A percentile compares a stretch with the other conserved stretches of the same genome.
Conservation (phyloP, 768 basidiomycete genomes). For the Lactarius trivialis region DNA sequence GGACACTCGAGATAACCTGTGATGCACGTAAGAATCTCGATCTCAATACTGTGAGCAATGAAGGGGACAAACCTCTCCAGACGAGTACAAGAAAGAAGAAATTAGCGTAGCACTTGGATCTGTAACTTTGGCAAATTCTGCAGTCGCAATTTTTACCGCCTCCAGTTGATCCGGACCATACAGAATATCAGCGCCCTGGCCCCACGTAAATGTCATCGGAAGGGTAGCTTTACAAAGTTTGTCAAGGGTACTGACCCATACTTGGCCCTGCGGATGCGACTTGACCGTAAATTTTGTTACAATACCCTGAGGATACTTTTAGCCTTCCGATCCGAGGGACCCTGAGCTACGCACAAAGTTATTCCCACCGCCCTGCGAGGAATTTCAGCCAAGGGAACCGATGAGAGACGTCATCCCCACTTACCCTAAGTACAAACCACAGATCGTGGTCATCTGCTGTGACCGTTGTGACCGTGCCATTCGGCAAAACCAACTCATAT, state of each 20-base stretch:
- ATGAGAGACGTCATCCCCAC: background rate
- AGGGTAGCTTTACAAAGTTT: background rate
- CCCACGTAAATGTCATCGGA: background rate
- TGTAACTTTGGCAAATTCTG: background rate
- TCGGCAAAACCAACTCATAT: slow-evolving; percentile 48
- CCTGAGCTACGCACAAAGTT: background rate
- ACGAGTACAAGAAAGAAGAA: background rate
- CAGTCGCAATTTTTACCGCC: background rate
- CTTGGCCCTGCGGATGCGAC: slow-evolving; percentile 38
- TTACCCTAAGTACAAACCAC: slow-evolving; percentile 36
- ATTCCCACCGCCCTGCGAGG: slow-evolving; percentile 32
- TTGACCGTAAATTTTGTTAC: slow-evolving; percentile 51
- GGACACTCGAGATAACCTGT: background rate
- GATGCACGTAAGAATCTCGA: slow-evolving; percentile 30
- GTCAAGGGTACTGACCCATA: slow-evolving; percentile 22
- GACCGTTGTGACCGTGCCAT: slow-evolving; percentile 35
- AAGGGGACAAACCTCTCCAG: slow-evolving; percentile 34
- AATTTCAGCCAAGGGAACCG: slow-evolving; percentile 41
- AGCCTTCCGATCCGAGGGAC: background rate
- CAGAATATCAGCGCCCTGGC: background rate
- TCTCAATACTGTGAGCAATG: slow-evolving; percentile 24
- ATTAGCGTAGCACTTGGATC: background rate
- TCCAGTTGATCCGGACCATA: background rate
- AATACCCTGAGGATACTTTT: slow-evolving; percentile 38
- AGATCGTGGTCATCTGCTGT: slow-evolving; percentile 31